Base-by-base conservation (phyloP, 2,329 filamentous ascomycete species). In the Ophiostoma fasciatum region DNA sequence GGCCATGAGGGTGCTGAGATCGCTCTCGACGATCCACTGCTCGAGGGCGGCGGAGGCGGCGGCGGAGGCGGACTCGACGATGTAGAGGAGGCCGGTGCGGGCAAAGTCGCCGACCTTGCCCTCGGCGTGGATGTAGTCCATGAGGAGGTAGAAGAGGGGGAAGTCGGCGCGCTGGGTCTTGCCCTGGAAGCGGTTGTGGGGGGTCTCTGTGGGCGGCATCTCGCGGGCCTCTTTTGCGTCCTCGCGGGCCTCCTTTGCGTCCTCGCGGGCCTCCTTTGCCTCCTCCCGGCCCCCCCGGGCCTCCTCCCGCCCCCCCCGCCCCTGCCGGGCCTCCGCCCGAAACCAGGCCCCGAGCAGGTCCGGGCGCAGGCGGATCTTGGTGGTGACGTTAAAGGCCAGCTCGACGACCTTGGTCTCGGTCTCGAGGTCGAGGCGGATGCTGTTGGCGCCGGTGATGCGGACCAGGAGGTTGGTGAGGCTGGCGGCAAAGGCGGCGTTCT, bases 101-200 rank as follows among this genome's bases (percentile, higher is more conserved):
- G 90, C 88, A 63, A 98, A 98, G 56, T 98, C 90, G 11, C 90
- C 90, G 14, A 92, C 81, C 38, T 88, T 78, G 28, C 90, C 90
- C 52, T 94, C 88, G 46, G 93, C 81, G 51, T 98, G 88, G 36
- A 98, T 92, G 53, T 94, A 93, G 53, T 98, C 87, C 52, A 98
- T 82, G 45, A 98, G 64, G 28, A 96, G 71, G 53, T 96, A 96
- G 59, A 94, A 96, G 2, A 98, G 61, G 1, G 90, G 90, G 46
- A 98, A 98, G 51, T 96, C 88, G 46, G 85, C 82, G 54, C 85
- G 80, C 51, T 92, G 81, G 6, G 82, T 90, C 33, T 79, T 74
- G 4, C 85, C 87, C 1, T 82, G 81, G 53, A 94, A 93, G 44
- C 74, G 75, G 35, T 79, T 82, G 51, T 85, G 87, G n/a, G n/a